phyloP scores from a whole-genome alignment of 1,284 basidiomycete species.

The Malassezia slooffiae region DNA sequence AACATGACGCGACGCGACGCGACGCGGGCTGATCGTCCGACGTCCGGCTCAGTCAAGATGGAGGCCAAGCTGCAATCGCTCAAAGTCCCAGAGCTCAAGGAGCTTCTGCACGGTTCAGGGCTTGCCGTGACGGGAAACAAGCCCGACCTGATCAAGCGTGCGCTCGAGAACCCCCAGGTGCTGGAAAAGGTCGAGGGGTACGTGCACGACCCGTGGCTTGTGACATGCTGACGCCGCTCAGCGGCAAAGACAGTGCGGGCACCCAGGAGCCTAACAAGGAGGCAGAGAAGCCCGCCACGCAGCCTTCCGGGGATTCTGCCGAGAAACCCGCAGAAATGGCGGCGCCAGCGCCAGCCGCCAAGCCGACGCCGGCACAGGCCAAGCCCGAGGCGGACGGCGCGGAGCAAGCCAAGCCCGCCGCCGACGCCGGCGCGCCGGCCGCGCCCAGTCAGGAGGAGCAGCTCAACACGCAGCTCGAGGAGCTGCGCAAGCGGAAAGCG shows the following conservation, averaged over 20 bases:
- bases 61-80: conserved; percentile 34
- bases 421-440: not conserved
- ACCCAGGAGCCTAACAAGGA: too few species aligned
- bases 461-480: conserved; percentile 22
- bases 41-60: too few species aligned
- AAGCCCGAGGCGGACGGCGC: not conserved
- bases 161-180: conserved; percentile 37
- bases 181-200: conserved; percentile 15
- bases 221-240: not conserved
- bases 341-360: not conserved
- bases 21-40: too few species aligned
- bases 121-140: conserved; percentile 35
- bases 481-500: conserved; percentile 38
- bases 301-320: conserved; percentile 2
- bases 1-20: too few species aligned
- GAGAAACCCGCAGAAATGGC: not conserved
- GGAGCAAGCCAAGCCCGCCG: not conserved
- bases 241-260: not conserved
- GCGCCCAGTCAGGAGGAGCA: conserved; percentile 17
- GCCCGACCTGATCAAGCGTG: conserved; percentile 33
- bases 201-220: too few species aligned
- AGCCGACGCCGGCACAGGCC: not conserved
- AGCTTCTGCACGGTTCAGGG: conserved; percentile 22
- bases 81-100: conserved; percentile 39
- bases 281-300: not conserved